Conservation (phyloP, 1,284 basidiomycete genomes). For the Irpex lacteus region DNA sequence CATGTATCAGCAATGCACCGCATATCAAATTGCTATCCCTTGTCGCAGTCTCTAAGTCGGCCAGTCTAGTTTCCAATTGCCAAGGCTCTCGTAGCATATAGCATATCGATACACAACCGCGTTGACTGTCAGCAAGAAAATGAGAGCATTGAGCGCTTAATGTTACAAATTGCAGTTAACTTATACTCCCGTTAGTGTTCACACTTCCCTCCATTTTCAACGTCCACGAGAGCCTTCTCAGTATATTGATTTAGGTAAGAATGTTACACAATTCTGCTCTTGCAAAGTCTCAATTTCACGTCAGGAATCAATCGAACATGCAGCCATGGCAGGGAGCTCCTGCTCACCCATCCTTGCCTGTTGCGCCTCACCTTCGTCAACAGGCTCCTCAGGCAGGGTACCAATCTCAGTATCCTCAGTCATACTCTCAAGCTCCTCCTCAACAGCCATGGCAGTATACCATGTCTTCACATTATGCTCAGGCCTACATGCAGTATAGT, state of each 20-base stretch:
- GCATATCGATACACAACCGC: too few relatives aligned
- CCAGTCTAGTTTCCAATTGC: neutral
- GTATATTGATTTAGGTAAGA: too few relatives aligned
- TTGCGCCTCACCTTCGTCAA: constrained; percentile 11
- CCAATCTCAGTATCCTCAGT: constrained; percentile 21
- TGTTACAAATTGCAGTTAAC: too few relatives aligned
- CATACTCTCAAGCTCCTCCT: constrained; percentile 31
- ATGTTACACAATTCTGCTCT: too few relatives aligned
- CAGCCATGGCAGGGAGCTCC: constrained; percentile 13
- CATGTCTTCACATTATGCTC: constrained; percentile 52
- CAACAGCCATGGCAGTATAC: constrained; percentile 21
- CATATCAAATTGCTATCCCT: constrained; percentile 16
- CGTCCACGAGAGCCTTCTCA: too few relatives aligned
- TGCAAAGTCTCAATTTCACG: neutral
- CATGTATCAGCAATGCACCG: constrained; percentile 18
- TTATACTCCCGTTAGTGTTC: too few relatives aligned
- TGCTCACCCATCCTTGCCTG: constrained; percentile 16
- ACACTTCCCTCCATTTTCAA: too few relatives aligned
- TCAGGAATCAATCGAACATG: constrained; percentile 2
- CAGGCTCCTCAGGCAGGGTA: neutral
- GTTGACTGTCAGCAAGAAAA: too few relatives aligned
- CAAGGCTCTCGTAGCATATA: too few relatives aligned
- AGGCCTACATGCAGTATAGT: constrained; percentile 45
- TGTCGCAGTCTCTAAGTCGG: constrained; percentile 5
- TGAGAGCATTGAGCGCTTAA: too few relatives aligned